Evolutionary conservation across 2,329 filamentous ascomycete genomes (phyloP).

Genomic region (Epichloe scottii): DNA sequence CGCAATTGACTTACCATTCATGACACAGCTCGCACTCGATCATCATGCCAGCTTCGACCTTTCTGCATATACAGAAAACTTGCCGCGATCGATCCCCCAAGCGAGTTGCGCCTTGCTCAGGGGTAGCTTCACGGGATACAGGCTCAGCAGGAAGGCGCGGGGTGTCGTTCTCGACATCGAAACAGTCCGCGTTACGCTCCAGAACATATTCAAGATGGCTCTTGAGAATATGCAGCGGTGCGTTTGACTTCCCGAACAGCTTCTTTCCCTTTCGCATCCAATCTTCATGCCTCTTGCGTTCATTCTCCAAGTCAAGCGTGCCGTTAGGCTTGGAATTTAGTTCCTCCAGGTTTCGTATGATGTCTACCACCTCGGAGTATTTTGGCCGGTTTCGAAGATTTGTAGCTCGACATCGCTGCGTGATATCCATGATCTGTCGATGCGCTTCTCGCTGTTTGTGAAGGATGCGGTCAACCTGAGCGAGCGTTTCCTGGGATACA

Average conservation of each 20-base stretch:
- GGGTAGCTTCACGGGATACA: slow-evolving; percentile 66
- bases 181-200: slow-evolving; percentile 80
- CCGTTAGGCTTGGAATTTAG: slow-evolving; percentile 87
- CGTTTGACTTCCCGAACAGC: slow-evolving; percentile 94
- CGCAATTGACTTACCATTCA: slow-evolving; percentile 60
- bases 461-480: slow-evolving; percentile 77
- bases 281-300: slow-evolving; percentile 90
- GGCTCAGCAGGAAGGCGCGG: slow-evolving; percentile 86
- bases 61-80: slow-evolving; percentile 94
- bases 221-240: slow-evolving; percentile 87
- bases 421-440: slow-evolving; percentile 71
- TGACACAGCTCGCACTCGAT: slow-evolving; percentile 98
- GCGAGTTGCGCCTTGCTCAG: slow-evolving; percentile 36
- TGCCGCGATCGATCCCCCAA: slow-evolving; percentile 57
- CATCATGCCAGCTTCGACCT: slow-evolving; percentile 95
- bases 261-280: slow-evolving; percentile 99
- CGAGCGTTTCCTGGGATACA: slow-evolving; percentile 68
- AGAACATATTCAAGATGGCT: slow-evolving; percentile 89
- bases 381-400: slow-evolving; percentile 71
- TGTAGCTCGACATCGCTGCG: slow-evolving; percentile 59
- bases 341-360: slow-evolving; percentile 76
- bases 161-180: slow-evolving; percentile 73
- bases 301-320: slow-evolving; percentile 84
- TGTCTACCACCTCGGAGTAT: slow-evolving; percentile 80
- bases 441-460: slow-evolving; percentile 94